Evolutionary conservation across 2,329 filamentous ascomycete species (phyloP).

Genomic region (Curvularia sp.): DNA sequence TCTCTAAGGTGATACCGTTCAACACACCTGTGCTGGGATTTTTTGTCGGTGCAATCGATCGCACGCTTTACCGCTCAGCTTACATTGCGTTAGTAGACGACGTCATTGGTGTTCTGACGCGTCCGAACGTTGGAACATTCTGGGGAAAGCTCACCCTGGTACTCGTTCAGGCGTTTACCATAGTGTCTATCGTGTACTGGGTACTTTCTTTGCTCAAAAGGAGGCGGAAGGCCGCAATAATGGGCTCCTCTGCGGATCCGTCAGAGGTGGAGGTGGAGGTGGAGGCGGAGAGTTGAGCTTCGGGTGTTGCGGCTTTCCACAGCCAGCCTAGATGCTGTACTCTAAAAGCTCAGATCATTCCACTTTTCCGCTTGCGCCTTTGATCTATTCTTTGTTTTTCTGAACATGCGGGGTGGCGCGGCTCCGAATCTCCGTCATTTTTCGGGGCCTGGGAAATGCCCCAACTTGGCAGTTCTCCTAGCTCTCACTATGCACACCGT

Average conservation of each 20-base stretch:
- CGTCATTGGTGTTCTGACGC: not conserved
- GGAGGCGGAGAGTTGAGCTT: not conserved
- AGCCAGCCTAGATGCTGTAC: not conserved
- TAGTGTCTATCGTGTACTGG: not conserved
- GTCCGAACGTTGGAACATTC: not conserved
- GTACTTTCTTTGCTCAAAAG: not conserved
- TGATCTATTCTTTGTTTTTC: not conserved
- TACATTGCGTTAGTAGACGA: not conserved
- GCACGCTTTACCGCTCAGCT: not conserved
- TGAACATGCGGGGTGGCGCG: not conserved
- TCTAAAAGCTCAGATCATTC: not conserved
- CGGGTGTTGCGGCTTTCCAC: not conserved
- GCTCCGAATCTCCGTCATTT: not conserved
- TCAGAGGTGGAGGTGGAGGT: not conserved
- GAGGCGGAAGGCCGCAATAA: not conserved
- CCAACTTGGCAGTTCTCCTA: not conserved
- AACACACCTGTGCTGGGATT: not conserved
- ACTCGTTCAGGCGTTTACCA: not conserved
- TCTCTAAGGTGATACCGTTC: not conserved
- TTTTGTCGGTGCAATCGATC: not conserved
- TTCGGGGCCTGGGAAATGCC: not conserved
- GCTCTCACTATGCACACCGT: not conserved
- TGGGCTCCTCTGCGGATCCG: not conserved
- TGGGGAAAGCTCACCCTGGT: not conserved
- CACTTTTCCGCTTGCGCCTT: not conserved